A percentile compares a stretch with the other conserved stretches of the same genome.
These are phyloP conservation scores for Mortierella sp. DNA, from an alignment of 371 early-diverging fungal genomes.

Conservation along the genomic window DNA sequence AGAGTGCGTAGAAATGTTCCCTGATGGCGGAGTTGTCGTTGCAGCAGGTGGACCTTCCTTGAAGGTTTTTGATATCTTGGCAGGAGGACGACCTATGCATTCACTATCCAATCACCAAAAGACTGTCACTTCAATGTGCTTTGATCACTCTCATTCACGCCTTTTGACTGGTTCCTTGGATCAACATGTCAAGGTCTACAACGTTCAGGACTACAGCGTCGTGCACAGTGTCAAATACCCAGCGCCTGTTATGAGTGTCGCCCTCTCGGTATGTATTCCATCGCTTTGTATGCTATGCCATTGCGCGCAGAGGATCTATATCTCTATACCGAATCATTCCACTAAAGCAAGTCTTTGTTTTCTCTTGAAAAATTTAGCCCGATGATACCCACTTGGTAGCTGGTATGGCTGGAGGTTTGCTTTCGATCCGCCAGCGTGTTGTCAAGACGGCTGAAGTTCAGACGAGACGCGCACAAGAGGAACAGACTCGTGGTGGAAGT, in stretches of 20 bases:
- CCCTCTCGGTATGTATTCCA: conserved; percentile 72
- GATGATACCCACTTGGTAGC: conserved; percentile 91
- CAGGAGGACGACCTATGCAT: conserved; percentile 84
- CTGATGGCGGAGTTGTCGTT: conserved; percentile 85
- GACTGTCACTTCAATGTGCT: conserved; percentile 89
- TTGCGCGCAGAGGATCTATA: background rate
- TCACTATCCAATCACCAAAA: conserved; percentile 92
- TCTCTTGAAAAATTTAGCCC: conserved; percentile 60
- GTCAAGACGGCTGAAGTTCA: conserved; percentile 67
- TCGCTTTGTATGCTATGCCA: background rate
- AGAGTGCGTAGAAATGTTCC: conserved; percentile 88
- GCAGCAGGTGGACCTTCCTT: conserved; percentile 84
- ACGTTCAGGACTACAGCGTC: conserved; percentile 87
- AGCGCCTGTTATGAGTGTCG: conserved; percentile 90
- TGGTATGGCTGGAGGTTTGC: conserved; percentile 93
- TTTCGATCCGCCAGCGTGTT: conserved; percentile 88
- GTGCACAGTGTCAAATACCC: conserved; percentile 91
- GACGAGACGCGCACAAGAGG: conserved; percentile 59
- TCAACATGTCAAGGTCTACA: conserved; percentile 94
- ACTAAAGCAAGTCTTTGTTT: background rate
- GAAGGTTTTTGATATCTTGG: conserved; percentile 90
- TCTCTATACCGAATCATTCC: background rate
- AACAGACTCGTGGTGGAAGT: conserved; percentile 66
- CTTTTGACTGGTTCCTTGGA: conserved; percentile 94
- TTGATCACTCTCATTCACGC: conserved; percentile 82